Percentiles rank a stretch among this genome's conserved stretches.
phyloP scores from a whole-genome alignment of 1,284 basidiomycete genomes.

The Leccinum colubrinum region DNA sequence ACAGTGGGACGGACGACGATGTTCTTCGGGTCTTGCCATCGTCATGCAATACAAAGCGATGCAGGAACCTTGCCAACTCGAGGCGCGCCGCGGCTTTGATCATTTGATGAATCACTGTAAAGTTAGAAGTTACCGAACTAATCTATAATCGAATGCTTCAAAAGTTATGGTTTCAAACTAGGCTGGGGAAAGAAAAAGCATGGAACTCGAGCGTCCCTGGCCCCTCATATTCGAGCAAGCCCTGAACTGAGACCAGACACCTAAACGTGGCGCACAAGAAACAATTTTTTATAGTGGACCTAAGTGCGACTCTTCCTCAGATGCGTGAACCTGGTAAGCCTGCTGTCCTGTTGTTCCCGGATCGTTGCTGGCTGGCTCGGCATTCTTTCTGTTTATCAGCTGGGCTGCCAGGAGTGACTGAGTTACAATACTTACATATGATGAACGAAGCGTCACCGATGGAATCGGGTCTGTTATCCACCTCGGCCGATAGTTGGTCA shows the following conservation, averaged over 20 bases:
- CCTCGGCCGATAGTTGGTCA: neutral
- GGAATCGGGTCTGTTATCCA: neutral
- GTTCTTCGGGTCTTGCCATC: neutral
- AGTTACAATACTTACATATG: neutral
- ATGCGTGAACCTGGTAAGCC: neutral
- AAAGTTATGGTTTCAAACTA: neutral
- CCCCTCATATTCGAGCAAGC: neutral
- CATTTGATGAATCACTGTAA: neutral
- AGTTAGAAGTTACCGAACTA: neutral
- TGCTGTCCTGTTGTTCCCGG: neutral
- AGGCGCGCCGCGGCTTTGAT: neutral
- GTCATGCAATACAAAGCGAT: neutral
- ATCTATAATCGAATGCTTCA: neutral
- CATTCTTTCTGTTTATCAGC: neutral
- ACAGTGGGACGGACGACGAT: neutral
- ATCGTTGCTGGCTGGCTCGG: neutral
- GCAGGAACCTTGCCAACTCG: neutral
- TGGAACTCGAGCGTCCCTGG: neutral
- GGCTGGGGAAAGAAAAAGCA: neutral
- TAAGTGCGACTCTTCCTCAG: neutral
- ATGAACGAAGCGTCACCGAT: neutral
- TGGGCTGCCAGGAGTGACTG: neutral
- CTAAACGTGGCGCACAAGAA: neutral
- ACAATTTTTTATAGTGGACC: neutral
- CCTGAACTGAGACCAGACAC: neutral